Base-by-base conservation (phyloP, 2,329 filamentous ascomycete species). In the Furcasterigmium furcatum region DNA sequence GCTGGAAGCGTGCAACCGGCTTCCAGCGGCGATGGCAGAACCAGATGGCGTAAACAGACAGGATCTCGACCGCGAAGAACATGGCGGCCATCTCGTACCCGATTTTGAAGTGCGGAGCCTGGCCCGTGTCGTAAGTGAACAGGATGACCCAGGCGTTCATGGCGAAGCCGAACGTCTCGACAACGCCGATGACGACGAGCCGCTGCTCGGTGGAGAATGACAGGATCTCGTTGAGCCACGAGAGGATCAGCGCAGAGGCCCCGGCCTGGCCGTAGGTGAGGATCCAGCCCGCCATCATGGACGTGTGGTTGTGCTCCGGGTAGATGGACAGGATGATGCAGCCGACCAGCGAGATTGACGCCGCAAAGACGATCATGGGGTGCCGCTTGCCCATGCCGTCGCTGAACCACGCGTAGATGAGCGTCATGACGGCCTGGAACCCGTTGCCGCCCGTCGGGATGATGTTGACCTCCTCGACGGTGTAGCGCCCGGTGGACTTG, bases 361-460 rank as follows among this genome's bases (percentile, higher is more conserved):
- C 75, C 2, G 71, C 74, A 40, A 75, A 70, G 8, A 80, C 56
- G 35, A 77, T 72, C 1, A 78, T 66, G 2, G 77, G 79, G 75
- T 75, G 79, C 10, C 78, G 64, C 20, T 62, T 64, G 24, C 76
- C 76, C 43, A 74, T 59, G 5, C 65, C 69, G 59, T 73, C 80
- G 10, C 68, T 80, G 16, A 64, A 70, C 76, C 70, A 82, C 14
- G 67, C 79, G 52, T 72, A 80, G 16, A 64, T 58, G 1, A 83
- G 63, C 0, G 78, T 82, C 8, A 70, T 71, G 5, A 80, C 64
- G 2, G 81, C 53, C 24, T 63, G 60, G 5, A 63, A 52, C 4
- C 52, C 62, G 19, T 62, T n/a, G n/a, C n/a, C 7, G 38, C 52
- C n/a, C 34, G 44, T 46, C 13, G 44, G 44, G 8, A 52, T 48